These are phyloP conservation scores for Calamus simplicifolius DNA, from an alignment of 176 grass and related monocot genomes.

Conservation along the genomic window DNA sequence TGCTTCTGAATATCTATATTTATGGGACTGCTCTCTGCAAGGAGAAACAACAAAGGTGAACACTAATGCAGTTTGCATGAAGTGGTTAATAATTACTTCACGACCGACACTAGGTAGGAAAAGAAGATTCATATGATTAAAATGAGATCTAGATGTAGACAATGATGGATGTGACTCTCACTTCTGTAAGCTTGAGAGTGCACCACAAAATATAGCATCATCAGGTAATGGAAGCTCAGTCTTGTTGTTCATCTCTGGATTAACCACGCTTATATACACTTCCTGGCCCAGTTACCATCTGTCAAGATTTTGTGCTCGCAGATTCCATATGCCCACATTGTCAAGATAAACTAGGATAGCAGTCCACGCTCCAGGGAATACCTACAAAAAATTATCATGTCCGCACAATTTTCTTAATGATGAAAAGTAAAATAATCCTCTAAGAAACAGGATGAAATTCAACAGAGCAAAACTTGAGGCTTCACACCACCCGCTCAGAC, in stretches of 20 bases:
- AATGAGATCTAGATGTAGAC: neutral
- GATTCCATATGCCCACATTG: constrained; percentile 90
- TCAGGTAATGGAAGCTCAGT: constrained; percentile 51
- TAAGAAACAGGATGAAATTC: too few relatives aligned
- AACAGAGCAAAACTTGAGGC: too few relatives aligned
- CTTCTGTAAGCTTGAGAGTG: constrained; percentile 78
- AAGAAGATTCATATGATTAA: neutral
- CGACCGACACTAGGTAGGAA: too few relatives aligned
- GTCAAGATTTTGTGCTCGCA: constrained; percentile 76
- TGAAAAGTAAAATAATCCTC: too few relatives aligned
- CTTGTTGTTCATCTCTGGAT: constrained; percentile 56
- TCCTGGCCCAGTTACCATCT: constrained; percentile 91
- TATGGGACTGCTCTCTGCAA: constrained; percentile 75
- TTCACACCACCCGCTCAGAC: too few relatives aligned
- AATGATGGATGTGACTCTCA: constrained; percentile 27
- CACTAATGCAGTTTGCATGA: too few relatives aligned
- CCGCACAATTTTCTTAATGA: neutral
- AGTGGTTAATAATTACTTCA: too few relatives aligned
- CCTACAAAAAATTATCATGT: constrained; percentile 31
- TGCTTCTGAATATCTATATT: constrained; percentile 60
- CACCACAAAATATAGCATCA: constrained; percentile 81
- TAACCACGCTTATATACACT: constrained; percentile 76
- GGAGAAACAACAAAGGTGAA: constrained; percentile 7
- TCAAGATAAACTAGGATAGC: constrained; percentile 88
- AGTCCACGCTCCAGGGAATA: constrained; percentile 91